Percentiles rank a stretch among this genome's conserved stretches.
phyloP scores from a whole-genome alignment of 768 basidiomycete genomes.

The Chalciporus chontae region DNA sequence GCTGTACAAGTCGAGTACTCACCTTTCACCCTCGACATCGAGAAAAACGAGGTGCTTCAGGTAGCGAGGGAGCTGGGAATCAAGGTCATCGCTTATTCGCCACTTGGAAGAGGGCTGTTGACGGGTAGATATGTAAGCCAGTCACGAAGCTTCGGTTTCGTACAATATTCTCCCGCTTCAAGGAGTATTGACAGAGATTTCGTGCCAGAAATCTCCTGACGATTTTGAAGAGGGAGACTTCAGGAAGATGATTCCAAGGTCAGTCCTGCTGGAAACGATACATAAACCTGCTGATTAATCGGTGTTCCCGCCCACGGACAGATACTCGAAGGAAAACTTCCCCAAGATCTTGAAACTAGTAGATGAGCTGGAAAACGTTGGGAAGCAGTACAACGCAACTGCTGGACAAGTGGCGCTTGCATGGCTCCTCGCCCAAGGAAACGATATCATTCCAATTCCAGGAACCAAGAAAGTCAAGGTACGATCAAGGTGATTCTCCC shows the following conservation, averaged over 20 bases:
- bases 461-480: constrained; percentile 37
- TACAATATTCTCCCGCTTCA: too few species aligned
- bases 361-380: constrained; percentile 32
- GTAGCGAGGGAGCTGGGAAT: constrained; percentile 49
- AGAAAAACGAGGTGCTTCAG: constrained; percentile 40
- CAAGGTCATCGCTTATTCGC: constrained; percentile 48
- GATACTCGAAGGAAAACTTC: constrained; percentile 42
- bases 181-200: not conserved
- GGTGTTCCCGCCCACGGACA: not conserved
- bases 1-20: constrained; percentile 52
- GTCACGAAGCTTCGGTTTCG: not conserved
- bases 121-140: constrained; percentile 41
- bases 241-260: constrained; percentile 23
- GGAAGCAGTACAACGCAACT: constrained; percentile 32
- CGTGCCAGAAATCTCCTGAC: constrained; percentile 30
- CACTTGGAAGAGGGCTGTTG: constrained; percentile 50
- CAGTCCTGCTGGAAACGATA: constrained; percentile 12
- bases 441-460: constrained; percentile 39
- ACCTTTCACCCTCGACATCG: constrained; percentile 46
- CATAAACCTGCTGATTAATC: not conserved
- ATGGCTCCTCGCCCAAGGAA: constrained; percentile 38
- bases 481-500: not conserved
- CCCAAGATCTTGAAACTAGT: constrained; percentile 39
- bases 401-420: constrained; percentile 40
- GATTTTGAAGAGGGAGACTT: constrained; percentile 31